Evolutionary conservation across 495 filamentous ascomycete species (phyloP).

Genomic region (Aspergillus coremiiformis): DNA sequence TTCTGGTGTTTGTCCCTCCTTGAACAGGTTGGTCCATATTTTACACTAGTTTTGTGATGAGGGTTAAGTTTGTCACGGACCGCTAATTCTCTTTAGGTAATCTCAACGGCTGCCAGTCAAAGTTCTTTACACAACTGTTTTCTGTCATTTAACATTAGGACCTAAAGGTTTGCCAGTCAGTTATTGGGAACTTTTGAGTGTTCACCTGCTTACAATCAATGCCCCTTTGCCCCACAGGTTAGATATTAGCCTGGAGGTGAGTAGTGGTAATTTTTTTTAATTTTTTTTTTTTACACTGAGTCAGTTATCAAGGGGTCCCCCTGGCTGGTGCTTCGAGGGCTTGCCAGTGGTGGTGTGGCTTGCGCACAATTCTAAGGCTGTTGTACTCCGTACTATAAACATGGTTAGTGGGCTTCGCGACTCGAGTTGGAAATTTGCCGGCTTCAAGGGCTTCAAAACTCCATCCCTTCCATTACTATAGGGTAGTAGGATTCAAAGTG

Average conservation of each 20-base stretch:
- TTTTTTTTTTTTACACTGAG: not conserved
- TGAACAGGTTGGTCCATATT: not conserved
- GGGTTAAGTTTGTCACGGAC: not conserved
- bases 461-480: not conserved
- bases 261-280: not conserved
- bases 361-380: not conserved
- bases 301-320: not conserved
- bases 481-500: not conserved
- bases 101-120: not conserved
- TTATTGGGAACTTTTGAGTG: not conserved
- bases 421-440: not conserved
- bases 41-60: not conserved
- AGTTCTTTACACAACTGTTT: not conserved
- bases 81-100: not conserved
- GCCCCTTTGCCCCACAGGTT: not conserved
- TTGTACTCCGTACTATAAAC: not conserved
- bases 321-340: not conserved
- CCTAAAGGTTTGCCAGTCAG: not conserved
- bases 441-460: not conserved
- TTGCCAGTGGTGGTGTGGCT: not conserved
- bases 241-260: not conserved
- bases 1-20: not conserved
- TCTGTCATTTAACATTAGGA: not conserved
- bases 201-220: not conserved
- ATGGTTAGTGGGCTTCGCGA: not conserved